Conservation (phyloP, 2,329 filamentous ascomycete genomes). For the Bipolaris bicolor region DNA sequence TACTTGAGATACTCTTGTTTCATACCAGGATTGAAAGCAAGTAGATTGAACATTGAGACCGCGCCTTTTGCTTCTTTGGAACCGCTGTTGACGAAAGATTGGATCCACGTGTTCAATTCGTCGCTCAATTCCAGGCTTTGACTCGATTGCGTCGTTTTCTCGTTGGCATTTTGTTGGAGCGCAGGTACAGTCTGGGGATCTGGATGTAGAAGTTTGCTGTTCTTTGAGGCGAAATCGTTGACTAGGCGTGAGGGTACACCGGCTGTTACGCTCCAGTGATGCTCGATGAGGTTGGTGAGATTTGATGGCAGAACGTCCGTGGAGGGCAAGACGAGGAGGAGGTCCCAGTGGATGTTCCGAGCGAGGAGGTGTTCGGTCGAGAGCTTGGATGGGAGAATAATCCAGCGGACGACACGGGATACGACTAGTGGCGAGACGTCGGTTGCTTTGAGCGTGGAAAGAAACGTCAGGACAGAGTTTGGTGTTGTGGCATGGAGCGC, state of each 20-base stretch:
- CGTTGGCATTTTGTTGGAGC: slow-evolving; percentile 37
- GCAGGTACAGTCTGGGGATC: slow-evolving; percentile 41
- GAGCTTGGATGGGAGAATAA: slow-evolving; percentile 54
- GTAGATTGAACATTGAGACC: slow-evolving; percentile 68
- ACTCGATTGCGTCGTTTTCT: slow-evolving; percentile 23
- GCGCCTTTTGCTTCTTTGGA: slow-evolving; percentile 48
- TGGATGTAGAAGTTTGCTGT: slow-evolving; percentile 50
- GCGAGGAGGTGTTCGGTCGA: slow-evolving; percentile 53
- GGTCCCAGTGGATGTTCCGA: slow-evolving; percentile 53
- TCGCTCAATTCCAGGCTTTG: slow-evolving; percentile 59
- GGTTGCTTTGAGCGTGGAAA: slow-evolving; percentile 46
- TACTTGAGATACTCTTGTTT: slow-evolving; percentile 64
- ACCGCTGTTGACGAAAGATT: slow-evolving; percentile 29
- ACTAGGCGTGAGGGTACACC: slow-evolving; percentile 55
- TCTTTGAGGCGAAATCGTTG: slow-evolving; percentile 46
- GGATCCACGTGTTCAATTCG: slow-evolving; percentile 60
- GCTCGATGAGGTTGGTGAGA: slow-evolving; percentile 31
- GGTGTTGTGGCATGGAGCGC: slow-evolving; percentile 48
- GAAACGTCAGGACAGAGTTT: slow-evolving; percentile 48
- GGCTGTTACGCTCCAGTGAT: slow-evolving; percentile 48
- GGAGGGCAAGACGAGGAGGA: slow-evolving; percentile 54
- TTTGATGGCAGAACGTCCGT: slow-evolving; percentile 34
- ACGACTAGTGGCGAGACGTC: slow-evolving; percentile 51
- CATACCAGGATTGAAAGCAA: slow-evolving; percentile 61
- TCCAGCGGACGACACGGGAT: slow-evolving; percentile 56